Evolutionary conservation across 1,139 yeast species (phyloP).

Genomic region (Kluyveromyces sp.): DNA sequence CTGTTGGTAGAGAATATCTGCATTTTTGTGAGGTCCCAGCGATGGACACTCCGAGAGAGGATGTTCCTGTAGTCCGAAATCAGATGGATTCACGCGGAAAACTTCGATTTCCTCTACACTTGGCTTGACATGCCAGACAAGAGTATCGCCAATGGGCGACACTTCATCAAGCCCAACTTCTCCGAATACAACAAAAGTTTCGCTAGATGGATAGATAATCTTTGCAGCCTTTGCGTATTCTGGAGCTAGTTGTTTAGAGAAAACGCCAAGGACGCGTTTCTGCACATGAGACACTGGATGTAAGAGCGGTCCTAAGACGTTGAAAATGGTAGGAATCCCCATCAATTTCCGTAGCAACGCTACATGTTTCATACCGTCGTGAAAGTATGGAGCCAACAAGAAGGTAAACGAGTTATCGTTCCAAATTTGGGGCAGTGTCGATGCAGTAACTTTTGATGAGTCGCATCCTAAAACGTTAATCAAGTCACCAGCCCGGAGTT

Average conservation of each 20-base stretch:
- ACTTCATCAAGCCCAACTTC: constrained; percentile 86
- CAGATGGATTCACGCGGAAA: constrained; percentile 48
- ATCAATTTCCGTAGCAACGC: constrained; percentile 67
- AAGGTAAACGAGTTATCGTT: constrained; percentile 52
- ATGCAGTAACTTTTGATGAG: constrained; percentile 54
- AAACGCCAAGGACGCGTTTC: constrained; percentile 85
- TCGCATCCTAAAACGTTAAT: constrained; percentile 72
- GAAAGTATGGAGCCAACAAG: constrained; percentile 89
- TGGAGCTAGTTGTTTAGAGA: constrained; percentile 67
- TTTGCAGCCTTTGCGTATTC: constrained; percentile 79
- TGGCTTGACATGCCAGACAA: constrained; percentile 66
- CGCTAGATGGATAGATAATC: constrained; percentile 28
- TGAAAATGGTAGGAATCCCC: constrained; percentile 90
- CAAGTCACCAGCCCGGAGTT: constrained; percentile 91
- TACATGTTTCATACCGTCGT: constrained; percentile 83
- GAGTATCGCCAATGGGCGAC: constrained; percentile 76
- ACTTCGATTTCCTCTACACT: constrained; percentile 30
- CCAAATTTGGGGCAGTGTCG: constrained; percentile 61
- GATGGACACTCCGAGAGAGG: constrained; percentile 59
- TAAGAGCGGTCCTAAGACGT: constrained; percentile 83
- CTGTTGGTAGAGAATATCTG: constrained; percentile 45
- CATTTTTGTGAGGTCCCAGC: constrained; percentile 84
- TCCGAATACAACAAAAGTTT: constrained; percentile 87
- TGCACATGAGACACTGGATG: constrained; percentile 65
- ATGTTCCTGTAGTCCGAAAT: constrained; percentile 78